These are phyloP conservation scores for Larix kaempferi DNA, from an alignment of 75 land plant genomes.

Conservation along the genomic window DNA sequence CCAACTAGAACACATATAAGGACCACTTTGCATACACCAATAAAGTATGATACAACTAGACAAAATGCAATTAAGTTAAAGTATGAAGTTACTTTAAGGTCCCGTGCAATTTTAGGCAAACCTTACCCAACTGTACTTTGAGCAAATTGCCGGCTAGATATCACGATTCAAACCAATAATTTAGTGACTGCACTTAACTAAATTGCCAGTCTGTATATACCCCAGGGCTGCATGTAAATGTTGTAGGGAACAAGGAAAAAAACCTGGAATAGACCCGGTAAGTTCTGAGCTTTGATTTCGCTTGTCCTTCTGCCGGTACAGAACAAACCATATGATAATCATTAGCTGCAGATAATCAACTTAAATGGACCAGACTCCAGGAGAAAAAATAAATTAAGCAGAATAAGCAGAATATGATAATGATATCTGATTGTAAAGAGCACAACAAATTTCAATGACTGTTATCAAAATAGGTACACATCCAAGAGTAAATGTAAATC, in stretches of 20 bases:
- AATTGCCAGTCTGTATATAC: neutral
- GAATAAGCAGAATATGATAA: too few relatives aligned
- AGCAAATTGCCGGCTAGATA: neutral
- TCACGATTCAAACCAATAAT: neutral
- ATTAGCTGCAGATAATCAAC: too few relatives aligned
- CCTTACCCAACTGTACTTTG: neutral
- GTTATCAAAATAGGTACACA: too few relatives aligned
- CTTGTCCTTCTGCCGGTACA: conserved; percentile 3
- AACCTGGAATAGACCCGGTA: conserved; percentile 11
- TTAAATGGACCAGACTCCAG: too few relatives aligned
- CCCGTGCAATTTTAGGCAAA: neutral
- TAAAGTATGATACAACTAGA: neutral
- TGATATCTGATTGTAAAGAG: too few relatives aligned
- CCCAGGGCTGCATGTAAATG: neutral
- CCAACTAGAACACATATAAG: neutral
- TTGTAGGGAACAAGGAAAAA: neutral
- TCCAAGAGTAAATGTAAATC: too few relatives aligned
- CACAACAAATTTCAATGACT: too few relatives aligned
- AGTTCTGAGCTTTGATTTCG: conserved; percentile 9
- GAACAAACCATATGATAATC: neutral
- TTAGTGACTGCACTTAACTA: neutral
- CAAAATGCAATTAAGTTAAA: neutral
- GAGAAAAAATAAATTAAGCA: too few relatives aligned
- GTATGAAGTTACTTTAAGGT: neutral
- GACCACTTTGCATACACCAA: neutral